These are phyloP conservation scores for Trichoderma gamsii DNA, from an alignment of 495 filamentous ascomycete species.

Conservation along the genomic window DNA sequence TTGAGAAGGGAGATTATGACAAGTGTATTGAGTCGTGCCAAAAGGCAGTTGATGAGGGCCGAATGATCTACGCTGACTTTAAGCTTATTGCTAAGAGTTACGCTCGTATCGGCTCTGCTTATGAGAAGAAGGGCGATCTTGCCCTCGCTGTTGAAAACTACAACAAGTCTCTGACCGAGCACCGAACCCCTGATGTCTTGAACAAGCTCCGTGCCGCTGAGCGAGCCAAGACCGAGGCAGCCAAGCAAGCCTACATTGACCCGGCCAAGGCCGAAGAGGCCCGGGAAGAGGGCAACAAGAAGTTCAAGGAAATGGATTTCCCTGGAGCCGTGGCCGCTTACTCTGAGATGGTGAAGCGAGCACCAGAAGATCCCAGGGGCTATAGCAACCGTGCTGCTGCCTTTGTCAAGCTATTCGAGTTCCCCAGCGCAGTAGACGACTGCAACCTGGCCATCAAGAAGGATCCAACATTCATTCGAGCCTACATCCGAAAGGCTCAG, in stretches of 20 bases:
- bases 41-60: conserved; percentile 82
- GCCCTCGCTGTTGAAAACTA: conserved; percentile 80
- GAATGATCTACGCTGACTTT: conserved; percentile 84
- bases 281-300: conserved; percentile 86
- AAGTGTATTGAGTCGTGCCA: conserved; percentile 79
- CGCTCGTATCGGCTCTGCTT: conserved; percentile 80
- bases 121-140: conserved; percentile 83
- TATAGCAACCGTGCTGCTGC: conserved; percentile 97
- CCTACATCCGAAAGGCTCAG: conserved; percentile 91
- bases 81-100: conserved; percentile 97
- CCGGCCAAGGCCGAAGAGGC: conserved; percentile 91
- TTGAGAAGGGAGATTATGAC: conserved; percentile 91
- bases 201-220: conserved; percentile 91
- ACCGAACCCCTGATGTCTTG: conserved; percentile 90
- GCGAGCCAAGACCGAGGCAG: conserved; percentile 72
- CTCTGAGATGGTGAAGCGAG: conserved; percentile 93
- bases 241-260: conserved; percentile 78
- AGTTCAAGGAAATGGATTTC: conserved; percentile 97
- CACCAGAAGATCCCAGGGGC: conserved; percentile 85
- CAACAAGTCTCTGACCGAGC: conserved; percentile 88
- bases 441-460: conserved; percentile 86
- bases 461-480: conserved; percentile 88
- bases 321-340: conserved; percentile 93
- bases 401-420: conserved; percentile 91
- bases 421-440: conserved; percentile 88